Percentiles rank a stretch among this genome's conserved stretches.
Evolutionary conservation across 75 land plant species (phyloP).

Genomic region (Selaginella moellendorffii): DNA sequence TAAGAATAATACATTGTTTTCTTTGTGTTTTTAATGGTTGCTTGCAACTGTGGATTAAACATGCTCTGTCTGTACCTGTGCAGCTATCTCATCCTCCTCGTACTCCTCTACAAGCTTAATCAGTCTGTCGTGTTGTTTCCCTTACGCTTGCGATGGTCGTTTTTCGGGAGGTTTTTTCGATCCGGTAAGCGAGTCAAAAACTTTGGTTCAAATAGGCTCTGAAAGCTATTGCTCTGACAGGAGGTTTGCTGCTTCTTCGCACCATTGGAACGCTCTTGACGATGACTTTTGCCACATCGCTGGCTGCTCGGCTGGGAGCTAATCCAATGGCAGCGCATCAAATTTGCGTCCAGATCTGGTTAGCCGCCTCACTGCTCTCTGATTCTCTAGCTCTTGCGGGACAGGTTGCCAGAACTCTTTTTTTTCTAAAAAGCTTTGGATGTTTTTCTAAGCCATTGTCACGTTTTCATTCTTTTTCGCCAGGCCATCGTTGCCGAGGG

Average conservation of each 20-base stretch:
- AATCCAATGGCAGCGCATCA: constrained; percentile 91
- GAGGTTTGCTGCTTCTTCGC: constrained; percentile 54
- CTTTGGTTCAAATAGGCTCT: not conserved
- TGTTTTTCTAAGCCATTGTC: no score
- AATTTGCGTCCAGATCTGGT: constrained; percentile 78
- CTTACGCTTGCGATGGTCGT: constrained; percentile 27
- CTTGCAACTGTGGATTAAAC: no score
- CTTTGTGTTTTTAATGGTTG: no score
- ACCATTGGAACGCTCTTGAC: constrained; percentile 58
- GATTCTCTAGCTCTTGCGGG: constrained; percentile 93
- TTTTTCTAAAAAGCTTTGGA: no score
- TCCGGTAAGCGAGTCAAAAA: constrained; percentile 47
- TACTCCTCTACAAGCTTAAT: constrained; percentile 72
- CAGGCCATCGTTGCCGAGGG: constrained; percentile 80
- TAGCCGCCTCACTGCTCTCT: constrained; percentile 77
- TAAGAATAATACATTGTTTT: constrained; percentile 36
- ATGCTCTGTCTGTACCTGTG: no score
- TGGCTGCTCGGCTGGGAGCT: constrained; percentile 84
- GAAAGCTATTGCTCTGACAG: constrained; percentile 18
- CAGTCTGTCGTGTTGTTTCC: constrained; percentile 35
- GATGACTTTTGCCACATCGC: constrained; percentile 69
- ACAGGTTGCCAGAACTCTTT: no score
- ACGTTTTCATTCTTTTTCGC: not conserved
- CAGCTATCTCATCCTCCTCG: constrained; percentile 70
- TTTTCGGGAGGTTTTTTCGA: constrained; percentile 40